Evolutionary conservation across 305 asterid species (phyloP).

Genomic region (Solanum hybrid): DNA sequence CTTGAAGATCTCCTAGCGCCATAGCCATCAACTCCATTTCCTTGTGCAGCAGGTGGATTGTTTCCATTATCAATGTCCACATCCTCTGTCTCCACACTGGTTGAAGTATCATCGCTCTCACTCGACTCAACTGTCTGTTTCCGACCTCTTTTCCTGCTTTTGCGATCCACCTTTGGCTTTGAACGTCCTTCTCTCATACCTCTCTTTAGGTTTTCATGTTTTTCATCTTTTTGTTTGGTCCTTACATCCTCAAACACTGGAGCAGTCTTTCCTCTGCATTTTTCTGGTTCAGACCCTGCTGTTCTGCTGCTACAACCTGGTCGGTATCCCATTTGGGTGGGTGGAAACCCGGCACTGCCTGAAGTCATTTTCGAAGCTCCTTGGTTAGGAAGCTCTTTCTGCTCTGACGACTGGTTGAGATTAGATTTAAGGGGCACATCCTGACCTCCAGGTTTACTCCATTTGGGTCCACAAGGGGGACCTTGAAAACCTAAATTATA

Average conservation of each 20-base stretch:
- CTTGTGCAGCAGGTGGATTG: slow-evolving; percentile 16
- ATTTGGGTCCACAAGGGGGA: slow-evolving; percentile 18
- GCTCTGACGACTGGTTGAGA: slow-evolving; percentile 22
- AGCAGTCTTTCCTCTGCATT: slow-evolving; percentile 21
- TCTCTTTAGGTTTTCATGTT: not conserved
- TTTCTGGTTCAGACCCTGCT: slow-evolving; percentile 27
- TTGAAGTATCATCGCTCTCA: slow-evolving; percentile 35
- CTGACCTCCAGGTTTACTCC: slow-evolving; percentile 12
- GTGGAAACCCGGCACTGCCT: slow-evolving; percentile 21
- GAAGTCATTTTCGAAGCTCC: slow-evolving; percentile 17
- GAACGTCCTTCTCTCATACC: slow-evolving; percentile 19
- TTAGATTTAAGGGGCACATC: not conserved
- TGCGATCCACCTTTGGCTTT: slow-evolving; percentile 20
- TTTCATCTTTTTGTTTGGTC: slow-evolving; percentile 17
- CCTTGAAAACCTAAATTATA: slow-evolving; percentile 39
- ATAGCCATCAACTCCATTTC: slow-evolving; percentile 15
- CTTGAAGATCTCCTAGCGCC: slow-evolving; percentile 39
- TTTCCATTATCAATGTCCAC: slow-evolving; percentile 14
- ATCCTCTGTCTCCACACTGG: slow-evolving; percentile 24
- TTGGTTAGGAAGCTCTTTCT: slow-evolving; percentile 20
- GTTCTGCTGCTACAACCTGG: slow-evolving; percentile 23
- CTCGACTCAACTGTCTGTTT: slow-evolving; percentile 29
- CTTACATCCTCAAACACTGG: slow-evolving; percentile 21
- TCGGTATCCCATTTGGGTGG: slow-evolving; percentile 9
- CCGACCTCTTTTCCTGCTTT: slow-evolving; percentile 41